Conservation (phyloP, 306 rosid species). For the Dalbergia cultrata region DNA sequence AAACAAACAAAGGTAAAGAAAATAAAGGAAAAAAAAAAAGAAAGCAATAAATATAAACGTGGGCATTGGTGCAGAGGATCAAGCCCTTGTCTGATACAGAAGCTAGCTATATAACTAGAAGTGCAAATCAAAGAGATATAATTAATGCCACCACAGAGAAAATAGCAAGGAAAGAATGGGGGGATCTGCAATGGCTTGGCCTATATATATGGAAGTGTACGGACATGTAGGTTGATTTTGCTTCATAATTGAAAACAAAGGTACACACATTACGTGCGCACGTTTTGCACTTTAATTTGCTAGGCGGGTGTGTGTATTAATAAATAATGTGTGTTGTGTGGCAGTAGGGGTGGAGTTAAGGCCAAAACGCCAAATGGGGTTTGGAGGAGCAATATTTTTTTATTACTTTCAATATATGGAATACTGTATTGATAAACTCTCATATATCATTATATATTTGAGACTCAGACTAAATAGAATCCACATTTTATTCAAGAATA, state of each 20-base stretch:
- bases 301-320: background rate
- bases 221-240: slow-evolving; percentile 39
- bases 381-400: background rate
- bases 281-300: slow-evolving; percentile 29
- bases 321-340: background rate
- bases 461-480: no score
- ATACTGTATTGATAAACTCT: no score
- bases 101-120: slow-evolving; percentile 27
- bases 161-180: slow-evolving; percentile 53
- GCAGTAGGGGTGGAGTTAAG: slow-evolving; percentile 44
- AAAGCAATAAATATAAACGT: slow-evolving; percentile 40
- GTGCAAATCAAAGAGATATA: slow-evolving; percentile 47
- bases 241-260: slow-evolving; percentile 33
- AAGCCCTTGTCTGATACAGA: slow-evolving; percentile 6
- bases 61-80: slow-evolving; percentile 46
- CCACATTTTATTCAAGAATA: no score
- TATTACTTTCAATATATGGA: no score
- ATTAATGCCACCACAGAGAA: slow-evolving; percentile 47
- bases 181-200: slow-evolving; percentile 31
- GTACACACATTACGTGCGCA: slow-evolving; percentile 41
- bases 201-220: slow-evolving; percentile 32
- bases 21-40: background rate
- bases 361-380: slow-evolving; percentile 50
- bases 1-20: background rate
- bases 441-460: no score